phyloP scores from a whole-genome alignment of 2,329 filamentous ascomycete species.

The Chaetomiaceae sp. region DNA sequence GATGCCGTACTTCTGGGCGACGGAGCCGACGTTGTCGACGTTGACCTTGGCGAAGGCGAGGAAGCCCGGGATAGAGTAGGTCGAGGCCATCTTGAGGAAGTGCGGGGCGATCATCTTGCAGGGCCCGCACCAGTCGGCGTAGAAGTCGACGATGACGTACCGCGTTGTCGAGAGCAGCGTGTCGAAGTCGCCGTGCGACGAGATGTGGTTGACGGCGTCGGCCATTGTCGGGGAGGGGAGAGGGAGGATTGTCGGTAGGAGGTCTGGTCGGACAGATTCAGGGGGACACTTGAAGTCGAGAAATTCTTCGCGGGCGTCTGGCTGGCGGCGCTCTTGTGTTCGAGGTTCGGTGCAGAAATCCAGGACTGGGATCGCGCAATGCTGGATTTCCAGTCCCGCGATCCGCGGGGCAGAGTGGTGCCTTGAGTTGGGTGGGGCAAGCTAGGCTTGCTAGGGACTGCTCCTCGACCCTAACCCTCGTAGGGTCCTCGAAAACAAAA shows the following conservation, averaged over 20 bases:
- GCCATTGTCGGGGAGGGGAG: slow-evolving; percentile 13
- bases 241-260: background rate
- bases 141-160: slow-evolving; percentile 55
- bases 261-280: too few species aligned
- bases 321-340: too few species aligned
- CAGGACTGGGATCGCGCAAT: too few species aligned
- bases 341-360: too few species aligned
- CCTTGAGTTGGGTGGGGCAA: too few species aligned
- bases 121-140: slow-evolving; percentile 57
- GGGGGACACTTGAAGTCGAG: too few species aligned
- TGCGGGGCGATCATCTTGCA: slow-evolving; percentile 57
- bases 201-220: slow-evolving; percentile 36
- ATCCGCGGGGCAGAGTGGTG: too few species aligned
- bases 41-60: slow-evolving; percentile 57
- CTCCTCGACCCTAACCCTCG: background rate
- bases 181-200: slow-evolving; percentile 44
- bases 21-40: slow-evolving; percentile 50
- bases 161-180: slow-evolving; percentile 43
- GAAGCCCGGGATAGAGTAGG: slow-evolving; percentile 36
- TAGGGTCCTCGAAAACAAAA: background rate
- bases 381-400: too few species aligned
- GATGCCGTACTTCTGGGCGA: slow-evolving; percentile 47
- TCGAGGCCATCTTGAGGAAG: slow-evolving; percentile 45
- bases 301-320: too few species aligned
- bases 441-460: too few species aligned